Conservation (phyloP, 2,329 filamentous ascomycete species). For the Ceratocystis huliohia region DNA sequence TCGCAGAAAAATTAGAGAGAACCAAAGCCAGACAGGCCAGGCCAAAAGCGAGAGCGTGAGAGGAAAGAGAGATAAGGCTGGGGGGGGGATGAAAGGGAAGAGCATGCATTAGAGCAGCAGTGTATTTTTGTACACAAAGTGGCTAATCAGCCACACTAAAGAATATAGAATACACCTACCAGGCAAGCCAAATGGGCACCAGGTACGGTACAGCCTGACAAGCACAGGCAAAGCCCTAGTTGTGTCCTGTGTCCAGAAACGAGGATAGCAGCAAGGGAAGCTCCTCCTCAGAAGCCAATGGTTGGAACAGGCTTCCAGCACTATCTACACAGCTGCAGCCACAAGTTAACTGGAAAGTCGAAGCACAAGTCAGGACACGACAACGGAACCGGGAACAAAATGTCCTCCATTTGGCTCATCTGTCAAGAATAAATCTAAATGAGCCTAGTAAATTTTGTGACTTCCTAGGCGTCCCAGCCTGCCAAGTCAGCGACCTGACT, state of each 20-base stretch:
- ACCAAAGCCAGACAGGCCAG: neutral
- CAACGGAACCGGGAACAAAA: neutral
- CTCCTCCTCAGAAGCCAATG: neutral
- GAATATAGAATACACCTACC: neutral
- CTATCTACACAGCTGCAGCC: neutral
- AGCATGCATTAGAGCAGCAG: conserved; percentile 5
- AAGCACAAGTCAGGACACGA: no score
- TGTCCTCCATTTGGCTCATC: neutral
- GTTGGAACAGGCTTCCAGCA: neutral
- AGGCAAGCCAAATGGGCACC: neutral
- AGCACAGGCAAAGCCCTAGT: neutral
- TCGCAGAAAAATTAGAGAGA: neutral
- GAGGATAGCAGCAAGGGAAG: neutral
- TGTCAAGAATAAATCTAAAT: neutral
- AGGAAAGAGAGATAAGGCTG: neutral
- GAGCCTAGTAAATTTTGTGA: neutral
- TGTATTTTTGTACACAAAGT: conserved; percentile 6
- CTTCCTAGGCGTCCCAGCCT: neutral
- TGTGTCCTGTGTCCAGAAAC: no score
- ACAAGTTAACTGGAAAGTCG: no score
- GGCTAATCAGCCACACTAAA: neutral
- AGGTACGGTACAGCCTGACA: neutral
- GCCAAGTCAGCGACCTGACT: no score
- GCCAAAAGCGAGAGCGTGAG: neutral
- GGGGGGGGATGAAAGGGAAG: neutral